Conservation (phyloP, 2,329 filamentous ascomycete genomes). For the Botryotinia calthae region DNA sequence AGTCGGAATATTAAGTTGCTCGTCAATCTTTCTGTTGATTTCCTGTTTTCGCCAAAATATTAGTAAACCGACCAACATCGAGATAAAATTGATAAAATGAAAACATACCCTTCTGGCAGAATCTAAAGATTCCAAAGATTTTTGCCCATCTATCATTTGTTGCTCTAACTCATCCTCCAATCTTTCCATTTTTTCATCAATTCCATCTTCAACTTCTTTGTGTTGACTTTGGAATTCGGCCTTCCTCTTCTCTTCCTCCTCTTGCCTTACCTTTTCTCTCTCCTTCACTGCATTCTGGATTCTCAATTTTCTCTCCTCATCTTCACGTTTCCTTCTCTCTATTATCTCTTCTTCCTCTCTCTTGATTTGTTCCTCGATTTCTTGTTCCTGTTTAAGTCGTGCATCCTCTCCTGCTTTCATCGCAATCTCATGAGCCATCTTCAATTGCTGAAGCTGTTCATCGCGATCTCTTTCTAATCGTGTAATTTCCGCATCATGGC, state of each 20-base stretch:
- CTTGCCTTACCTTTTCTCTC: conserved; percentile 24
- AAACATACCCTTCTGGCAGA: conserved; percentile 30
- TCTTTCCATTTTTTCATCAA: conserved; percentile 32
- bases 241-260: conserved; percentile 29
- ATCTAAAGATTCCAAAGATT: conserved; percentile 29
- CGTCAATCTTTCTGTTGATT: conserved; percentile 36
- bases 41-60: conserved; percentile 23
- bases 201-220: conserved; percentile 25
- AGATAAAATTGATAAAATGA: background rate
- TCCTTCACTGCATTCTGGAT: conserved; percentile 20
- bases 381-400: conserved; percentile 23
- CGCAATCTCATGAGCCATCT: conserved; percentile 26
- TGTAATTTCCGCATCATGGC: conserved; percentile 32
- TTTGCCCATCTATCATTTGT: conserved; percentile 31
- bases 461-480: conserved; percentile 30
- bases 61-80: background rate
- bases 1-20: conserved; percentile 30
- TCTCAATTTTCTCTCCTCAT: conserved; percentile 25
- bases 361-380: conserved; percentile 24
- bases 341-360: conserved; percentile 29
- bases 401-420: conserved; percentile 22
- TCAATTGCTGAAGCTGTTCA: conserved; percentile 27
- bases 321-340: conserved; percentile 27
- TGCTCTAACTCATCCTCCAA: conserved; percentile 35
- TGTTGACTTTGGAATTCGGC: conserved; percentile 27